A percentile compares a stretch with the other conserved stretches of the same genome.
These are phyloP conservation scores for Hypoxylon sp. DNA, from an alignment of 2,329 filamentous ascomycete genomes.

Conservation along the genomic window DNA sequence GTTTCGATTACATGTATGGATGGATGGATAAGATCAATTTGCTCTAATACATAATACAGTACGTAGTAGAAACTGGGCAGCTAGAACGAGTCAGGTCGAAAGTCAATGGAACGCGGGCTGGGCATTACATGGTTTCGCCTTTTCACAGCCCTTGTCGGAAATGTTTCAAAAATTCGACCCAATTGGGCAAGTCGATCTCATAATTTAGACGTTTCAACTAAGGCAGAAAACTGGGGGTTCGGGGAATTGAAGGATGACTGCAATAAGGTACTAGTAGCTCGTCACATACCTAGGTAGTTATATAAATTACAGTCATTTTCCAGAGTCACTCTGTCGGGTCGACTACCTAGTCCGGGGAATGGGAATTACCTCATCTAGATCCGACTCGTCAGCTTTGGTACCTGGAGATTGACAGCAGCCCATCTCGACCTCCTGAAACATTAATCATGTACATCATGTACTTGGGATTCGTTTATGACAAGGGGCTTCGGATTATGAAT, in stretches of 20 bases:
- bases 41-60: not conserved
- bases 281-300: slow-evolving; percentile 35
- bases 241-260: slow-evolving; percentile 53
- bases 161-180: slow-evolving; percentile 46
- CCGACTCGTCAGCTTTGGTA: slow-evolving; percentile 22
- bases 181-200: slow-evolving; percentile 53
- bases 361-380: slow-evolving; percentile 42
- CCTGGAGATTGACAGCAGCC: slow-evolving; percentile 9
- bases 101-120: slow-evolving; percentile 6
- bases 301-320: slow-evolving; percentile 39
- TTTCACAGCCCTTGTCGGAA: slow-evolving; percentile 45
- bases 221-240: slow-evolving; percentile 48
- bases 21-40: slow-evolving; percentile 27
- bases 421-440: slow-evolving; percentile 36
- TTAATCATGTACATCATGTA: slow-evolving; percentile 17
- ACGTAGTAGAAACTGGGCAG: slow-evolving; percentile 21
- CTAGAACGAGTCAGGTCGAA: slow-evolving; percentile 11
- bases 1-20: slow-evolving; percentile 19
- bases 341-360: slow-evolving; percentile 22
- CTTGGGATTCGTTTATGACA: slow-evolving; percentile 22
- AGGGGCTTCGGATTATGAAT: slow-evolving; percentile 34
- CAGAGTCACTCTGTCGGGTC: slow-evolving; percentile 36
- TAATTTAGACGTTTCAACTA: slow-evolving; percentile 52
- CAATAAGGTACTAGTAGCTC: slow-evolving; percentile 45
- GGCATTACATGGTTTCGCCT: slow-evolving; percentile 40